Base-by-base conservation (phyloP, 1,139 yeast genomes). In the Hyphopichia fennica region DNA sequence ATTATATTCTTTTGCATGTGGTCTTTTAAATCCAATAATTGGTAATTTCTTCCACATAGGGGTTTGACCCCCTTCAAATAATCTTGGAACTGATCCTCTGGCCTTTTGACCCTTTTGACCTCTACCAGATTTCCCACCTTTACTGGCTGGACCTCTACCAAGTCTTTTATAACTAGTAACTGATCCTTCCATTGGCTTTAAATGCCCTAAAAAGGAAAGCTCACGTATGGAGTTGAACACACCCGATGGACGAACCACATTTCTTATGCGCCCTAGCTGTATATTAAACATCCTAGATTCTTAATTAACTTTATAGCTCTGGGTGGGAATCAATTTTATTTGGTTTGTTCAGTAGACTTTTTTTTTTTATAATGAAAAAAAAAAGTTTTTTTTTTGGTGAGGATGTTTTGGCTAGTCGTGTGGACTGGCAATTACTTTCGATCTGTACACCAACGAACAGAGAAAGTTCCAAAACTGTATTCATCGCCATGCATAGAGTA, bases 61-160 rank as follows among this genome's bases (percentile, higher is more conserved):
- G 1, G 99, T 93, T 63, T 93, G 99, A 59, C 99, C 99, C 79
- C 99, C 99, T 72, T 93, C 99, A 62, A 91, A 88, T 93, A 96
- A 89, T 48, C 86, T 81, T 45, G 91, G 93, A 18, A 91, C 95
- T 41, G 84, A 81, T 30, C 93, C 88, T 67, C 98, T 81, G 13
- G 98, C 97, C 69, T 91, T 91, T 64, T 93, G 99, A 81, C 99
- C 99, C 69, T 91, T 95, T 60, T 89, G 96, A 73, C 99, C 99
- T 63, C 99, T 80, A 39, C 96, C 96, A 3, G 98, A 82, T 66
- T 91, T 90, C 70, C 99, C 95, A 52, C 74, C 72, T 14, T 96
- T 96, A 11, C n/a, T 10, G 28, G 96, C 93, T 31, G 96, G 96
- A 68, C 99, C 99, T 71, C 99, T 83, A 63, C 99, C 99, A 27